Conservation (phyloP, 768 basidiomycete species). For the Mycena haematopus region DNA sequence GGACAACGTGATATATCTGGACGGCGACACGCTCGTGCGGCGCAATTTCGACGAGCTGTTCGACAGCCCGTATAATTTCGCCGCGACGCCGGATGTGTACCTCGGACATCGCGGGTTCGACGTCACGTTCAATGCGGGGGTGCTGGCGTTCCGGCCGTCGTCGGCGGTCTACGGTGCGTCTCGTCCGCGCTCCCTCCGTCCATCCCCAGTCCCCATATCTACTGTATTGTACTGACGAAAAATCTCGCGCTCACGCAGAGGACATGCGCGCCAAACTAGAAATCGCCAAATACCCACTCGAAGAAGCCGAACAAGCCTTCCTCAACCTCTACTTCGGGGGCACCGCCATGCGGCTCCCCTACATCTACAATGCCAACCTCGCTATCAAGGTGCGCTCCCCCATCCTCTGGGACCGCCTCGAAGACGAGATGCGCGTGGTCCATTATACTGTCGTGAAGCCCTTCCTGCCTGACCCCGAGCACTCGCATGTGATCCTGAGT, state of each 20-base stretch:
- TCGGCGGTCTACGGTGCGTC: constrained; percentile 30
- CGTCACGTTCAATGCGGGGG: constrained; percentile 45
- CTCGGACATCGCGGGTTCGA: constrained; percentile 34
- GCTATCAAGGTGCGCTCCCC: neutral
- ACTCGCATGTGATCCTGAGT: neutral
- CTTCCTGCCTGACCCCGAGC: neutral
- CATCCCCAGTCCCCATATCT: no score
- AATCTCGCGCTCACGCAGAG: no score
- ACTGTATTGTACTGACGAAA: no score
- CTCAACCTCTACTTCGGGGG: constrained; percentile 44
- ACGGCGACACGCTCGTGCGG: constrained; percentile 42
- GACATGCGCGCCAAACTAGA: constrained; percentile 44
- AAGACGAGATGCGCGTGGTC: neutral
- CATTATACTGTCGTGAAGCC: neutral
- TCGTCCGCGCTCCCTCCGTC: no score
- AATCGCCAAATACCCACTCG: constrained; percentile 43
- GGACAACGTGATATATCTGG: constrained; percentile 39
- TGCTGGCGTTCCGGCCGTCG: constrained; percentile 42
- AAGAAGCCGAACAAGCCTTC: constrained; percentile 53
- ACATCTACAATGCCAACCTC: neutral
- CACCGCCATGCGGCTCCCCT: constrained; percentile 36
- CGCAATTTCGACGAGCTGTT: constrained; percentile 43
- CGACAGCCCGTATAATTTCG: constrained; percentile 40
- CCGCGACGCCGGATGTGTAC: constrained; percentile 41
- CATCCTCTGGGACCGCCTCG: neutral